phyloP scores from a whole-genome alignment of 2,329 filamentous ascomycete species.

The Aspergillus pseudoterreus region DNA sequence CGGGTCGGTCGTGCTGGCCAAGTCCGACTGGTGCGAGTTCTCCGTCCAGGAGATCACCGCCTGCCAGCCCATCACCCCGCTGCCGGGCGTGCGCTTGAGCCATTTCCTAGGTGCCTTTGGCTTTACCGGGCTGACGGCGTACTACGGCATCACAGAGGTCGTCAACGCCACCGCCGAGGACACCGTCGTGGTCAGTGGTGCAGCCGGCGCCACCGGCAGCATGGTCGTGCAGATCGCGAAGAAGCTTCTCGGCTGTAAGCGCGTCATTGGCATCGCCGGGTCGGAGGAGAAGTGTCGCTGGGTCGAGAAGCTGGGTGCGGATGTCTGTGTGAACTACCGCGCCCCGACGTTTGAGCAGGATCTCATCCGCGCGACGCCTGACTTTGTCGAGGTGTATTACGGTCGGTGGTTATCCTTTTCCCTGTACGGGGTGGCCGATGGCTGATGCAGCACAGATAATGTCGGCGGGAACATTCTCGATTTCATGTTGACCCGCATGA shows the following conservation, averaged over 20 bases:
- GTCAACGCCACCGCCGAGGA: slow-evolving; percentile 37
- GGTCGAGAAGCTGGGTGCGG: slow-evolving; percentile 52
- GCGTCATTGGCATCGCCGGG: slow-evolving; percentile 51
- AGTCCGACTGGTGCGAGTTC: slow-evolving; percentile 42
- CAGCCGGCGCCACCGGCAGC: slow-evolving; percentile 48
- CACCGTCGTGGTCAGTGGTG: slow-evolving; percentile 45
- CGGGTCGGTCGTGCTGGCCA: slow-evolving; percentile 34
- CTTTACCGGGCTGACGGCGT: slow-evolving; percentile 44
- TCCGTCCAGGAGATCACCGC: slow-evolving; percentile 34
- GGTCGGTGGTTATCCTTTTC: slow-evolving; percentile 15
- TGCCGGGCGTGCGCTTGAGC: slow-evolving; percentile 36
- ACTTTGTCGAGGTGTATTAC: slow-evolving; percentile 51
- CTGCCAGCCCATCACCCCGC: slow-evolving; percentile 23
- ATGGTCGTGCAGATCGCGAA: slow-evolving; percentile 54
- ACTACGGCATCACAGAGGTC: slow-evolving; percentile 43
- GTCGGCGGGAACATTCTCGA: slow-evolving; percentile 49
- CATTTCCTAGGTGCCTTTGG: slow-evolving; percentile 42
- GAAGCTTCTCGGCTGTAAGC: slow-evolving; percentile 25
- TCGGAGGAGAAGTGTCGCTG: slow-evolving; percentile 51
- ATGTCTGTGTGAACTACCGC: slow-evolving; percentile 56
- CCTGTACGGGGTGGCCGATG: not conserved
- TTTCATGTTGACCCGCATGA: slow-evolving; percentile 22
- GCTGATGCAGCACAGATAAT: slow-evolving; percentile 31
- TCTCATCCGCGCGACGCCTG: slow-evolving; percentile 45
- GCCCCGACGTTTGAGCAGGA: slow-evolving; percentile 44